Base-by-base conservation (phyloP, 202 grass and related monocot species). In the Alloteropsis angusta region DNA sequence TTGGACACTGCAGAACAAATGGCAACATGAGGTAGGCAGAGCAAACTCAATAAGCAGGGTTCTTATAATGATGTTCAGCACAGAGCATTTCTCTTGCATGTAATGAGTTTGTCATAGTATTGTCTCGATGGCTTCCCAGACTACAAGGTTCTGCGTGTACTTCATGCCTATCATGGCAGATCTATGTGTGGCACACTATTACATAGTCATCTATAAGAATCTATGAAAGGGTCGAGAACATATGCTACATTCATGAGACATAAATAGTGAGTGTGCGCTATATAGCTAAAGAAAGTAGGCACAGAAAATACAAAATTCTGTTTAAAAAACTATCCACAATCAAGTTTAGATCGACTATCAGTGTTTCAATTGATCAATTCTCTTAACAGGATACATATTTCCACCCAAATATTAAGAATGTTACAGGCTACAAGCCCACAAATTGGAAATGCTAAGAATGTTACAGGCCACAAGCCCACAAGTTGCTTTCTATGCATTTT, bases 21-120 rank as follows among this genome's bases (percentile, higher is more conserved):
- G 42, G n/a, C 71, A 69, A 42, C 41, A 71, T 56, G 25, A 65
- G 19, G 23, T 75, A 34, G 1, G 18, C 54, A 76, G 44, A 76
- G 28, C 12, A 75, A 42, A 60, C 2, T 82, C 21, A 66, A n/a
- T 48, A 43, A 18, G 9, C 37, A 22, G 23, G 41, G 13, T 30
- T 9, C 14, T 59, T 56, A 12, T 68, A 83, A 59, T 41, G n/a
- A 83, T 68, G 19, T 55, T 45, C 18, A 86, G 69, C 47, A 68
- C 9, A 18, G 4, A 28, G 7, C 65, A 64, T 79, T 55, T 74
- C 38, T 8, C 41, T 17, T n/a, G n/a, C 76, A 78, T 65, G 49
- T 9, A 72, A 30, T 54, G 14, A 72, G 21, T 85, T 36, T 2
- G 5, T 2, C 71, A 44, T 64, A 42, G 7, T 74, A 43, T 17